Conservation (phyloP, 2,329 filamentous ascomycete genomes). For the Paradendryphiella salina region DNA sequence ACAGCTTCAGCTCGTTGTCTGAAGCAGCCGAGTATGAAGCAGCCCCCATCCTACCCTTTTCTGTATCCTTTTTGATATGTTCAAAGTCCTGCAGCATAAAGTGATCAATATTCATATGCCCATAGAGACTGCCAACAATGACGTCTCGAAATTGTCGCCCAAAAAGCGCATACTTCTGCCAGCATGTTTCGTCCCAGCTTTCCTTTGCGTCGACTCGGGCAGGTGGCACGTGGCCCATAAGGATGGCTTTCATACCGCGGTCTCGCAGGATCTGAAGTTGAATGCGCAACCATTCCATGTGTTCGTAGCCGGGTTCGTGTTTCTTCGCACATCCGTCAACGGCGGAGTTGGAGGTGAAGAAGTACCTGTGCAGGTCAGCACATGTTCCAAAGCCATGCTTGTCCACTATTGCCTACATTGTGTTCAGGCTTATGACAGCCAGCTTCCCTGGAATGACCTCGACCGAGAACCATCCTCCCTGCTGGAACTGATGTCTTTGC, state of each 20-base stretch:
- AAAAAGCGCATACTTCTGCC: slow-evolving; percentile 97
- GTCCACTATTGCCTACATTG: slow-evolving; percentile 57
- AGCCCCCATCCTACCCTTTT: slow-evolving; percentile 48
- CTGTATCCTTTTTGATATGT: slow-evolving; percentile 66
- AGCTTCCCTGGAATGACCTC: slow-evolving; percentile 87
- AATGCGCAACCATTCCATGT: slow-evolving; percentile 93
- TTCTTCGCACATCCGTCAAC: slow-evolving; percentile 83
- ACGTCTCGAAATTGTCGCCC: slow-evolving; percentile 88
- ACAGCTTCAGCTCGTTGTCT: slow-evolving; percentile 35
- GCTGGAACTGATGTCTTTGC: slow-evolving; percentile 86
- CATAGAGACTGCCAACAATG: slow-evolving; percentile 76
- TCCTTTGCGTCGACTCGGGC: slow-evolving; percentile 82
- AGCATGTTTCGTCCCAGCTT: slow-evolving; percentile 95
- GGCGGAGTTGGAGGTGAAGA: slow-evolving; percentile 90
- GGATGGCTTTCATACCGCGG: slow-evolving; percentile 87
- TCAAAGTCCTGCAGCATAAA: slow-evolving; percentile 89
- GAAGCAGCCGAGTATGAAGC: slow-evolving; percentile 19
- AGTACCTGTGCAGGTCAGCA: slow-evolving; percentile 60
- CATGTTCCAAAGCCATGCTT: not conserved
- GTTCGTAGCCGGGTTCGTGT: slow-evolving; percentile 85
- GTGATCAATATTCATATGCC: slow-evolving; percentile 99
- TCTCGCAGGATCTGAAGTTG: slow-evolving; percentile 82
- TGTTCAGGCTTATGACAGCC: slow-evolving; percentile 92
- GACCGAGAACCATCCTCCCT: slow-evolving; percentile 91
- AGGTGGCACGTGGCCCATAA: slow-evolving; percentile 92